Base-by-base conservation (phyloP, 1,139 yeast genomes). In the Geotrichum aggregatum region DNA sequence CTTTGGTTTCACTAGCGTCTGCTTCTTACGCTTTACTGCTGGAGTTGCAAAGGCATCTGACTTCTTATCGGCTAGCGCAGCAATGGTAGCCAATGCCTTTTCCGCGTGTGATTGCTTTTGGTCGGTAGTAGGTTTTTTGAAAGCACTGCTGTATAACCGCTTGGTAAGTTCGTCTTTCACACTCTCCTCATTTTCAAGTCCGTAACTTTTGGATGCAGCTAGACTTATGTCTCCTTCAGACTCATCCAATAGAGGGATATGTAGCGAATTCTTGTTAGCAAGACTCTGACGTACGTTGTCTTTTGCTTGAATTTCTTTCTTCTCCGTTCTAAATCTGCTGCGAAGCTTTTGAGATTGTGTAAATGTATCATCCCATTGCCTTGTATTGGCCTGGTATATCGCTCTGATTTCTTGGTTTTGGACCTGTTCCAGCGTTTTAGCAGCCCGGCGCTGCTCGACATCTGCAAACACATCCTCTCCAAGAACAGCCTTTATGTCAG, bases 301-400 rank as follows among this genome's bases (percentile, higher is more conserved):
- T 31, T 52, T 45, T 19, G 33, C 44, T 34, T 48, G 30, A 21
- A 57, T 18, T 5, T 31, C 49, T 28, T 50, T 46, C 47, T 52
- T 54, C 22, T 58, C 58, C 4, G 43, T 47, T 44, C 65, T 36
- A 45, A 61, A 61, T 6, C 40, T 42, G 26, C 44, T 45, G 26
- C 66, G 49, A n/a, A 62, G 49, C 22, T 51, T 55, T 50, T 58
- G 62, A 6, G 65, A 62, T 22, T 53, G 55, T 3, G 50, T 48
- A 42, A 55, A 59, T 1, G 56, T 51, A 39, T 62, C 64, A 5
- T 52, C 52, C 65, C 65, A 62, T 28, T 56, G 58, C 21, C 55
- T 49, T 19, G 18, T 18, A 43, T 57, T 59, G 16, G 54, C 43
- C 10, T 53, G 49, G 36, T 54, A 57, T 2, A 60, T 34, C 16